These are phyloP conservation scores for Aspergillus homomorphus DNA, from an alignment of 495 filamentous ascomycete genomes.

Conservation along the genomic window DNA sequence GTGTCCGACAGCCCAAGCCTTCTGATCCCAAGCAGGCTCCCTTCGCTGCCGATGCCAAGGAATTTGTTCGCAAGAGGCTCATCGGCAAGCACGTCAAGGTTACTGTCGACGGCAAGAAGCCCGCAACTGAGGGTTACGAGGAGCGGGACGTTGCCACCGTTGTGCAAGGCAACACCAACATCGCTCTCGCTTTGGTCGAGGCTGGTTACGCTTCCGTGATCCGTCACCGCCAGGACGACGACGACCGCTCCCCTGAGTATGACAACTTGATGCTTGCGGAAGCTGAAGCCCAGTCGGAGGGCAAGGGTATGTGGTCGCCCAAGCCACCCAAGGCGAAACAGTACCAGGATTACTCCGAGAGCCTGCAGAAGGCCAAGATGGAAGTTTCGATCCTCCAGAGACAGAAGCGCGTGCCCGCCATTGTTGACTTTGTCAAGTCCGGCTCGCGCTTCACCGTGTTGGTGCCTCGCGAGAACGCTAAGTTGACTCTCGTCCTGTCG, in stretches of 20 bases:
- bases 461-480: conserved; percentile 88
- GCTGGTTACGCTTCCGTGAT: conserved; percentile 92
- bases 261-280: conserved; percentile 89
- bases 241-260: conserved; percentile 88
- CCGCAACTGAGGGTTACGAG: conserved; percentile 86
- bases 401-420: conserved; percentile 85
- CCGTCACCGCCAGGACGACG: conserved; percentile 87
- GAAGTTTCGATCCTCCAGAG: conserved; percentile 81
- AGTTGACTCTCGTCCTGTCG: conserved; percentile 91
- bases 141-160: conserved; percentile 93
- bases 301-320: conserved; percentile 90
- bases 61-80: conserved; percentile 86
- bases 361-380: conserved; percentile 89
- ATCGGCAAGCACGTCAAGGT: conserved; percentile 95
- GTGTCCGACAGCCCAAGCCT: conserved; percentile 84
- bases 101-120: conserved; percentile 82
- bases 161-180: conserved; percentile 76
- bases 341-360: conserved; percentile 88
- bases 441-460: conserved; percentile 92
- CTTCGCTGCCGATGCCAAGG: conserved; percentile 89
- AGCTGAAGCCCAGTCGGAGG: conserved; percentile 75
- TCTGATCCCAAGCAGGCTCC: conserved; percentile 78
- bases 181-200: conserved; percentile 80
- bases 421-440: conserved; percentile 97
- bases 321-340: conserved; percentile 77